Base-by-base conservation (phyloP, 1,284 basidiomycete species). In the Ceratobasidium sp. region DNA sequence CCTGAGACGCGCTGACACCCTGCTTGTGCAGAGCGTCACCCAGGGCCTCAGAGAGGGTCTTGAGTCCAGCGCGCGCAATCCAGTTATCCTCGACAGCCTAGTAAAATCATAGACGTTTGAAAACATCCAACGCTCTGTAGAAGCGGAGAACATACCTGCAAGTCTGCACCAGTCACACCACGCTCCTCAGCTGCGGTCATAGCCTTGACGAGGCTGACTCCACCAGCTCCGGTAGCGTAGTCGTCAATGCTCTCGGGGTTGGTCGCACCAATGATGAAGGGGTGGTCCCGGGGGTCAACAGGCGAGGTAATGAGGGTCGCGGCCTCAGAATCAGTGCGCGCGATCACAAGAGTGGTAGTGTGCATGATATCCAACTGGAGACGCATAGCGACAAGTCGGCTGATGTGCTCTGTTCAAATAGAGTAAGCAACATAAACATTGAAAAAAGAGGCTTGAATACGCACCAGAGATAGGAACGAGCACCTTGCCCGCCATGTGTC, bases 291-390 rank as follows among this genome's bases (percentile, higher is more conserved):
- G 78, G 92, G 90, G 82, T 99, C 98, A 76, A 99, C 95, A 84
- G 98, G 98, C 79, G 94, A 91, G 64, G 96, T 94, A 85, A 99
- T 94, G 77, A 99, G 89, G 1, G 96, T 98, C 2, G 97, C 97
- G 8, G 97, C 96, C 82, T 98, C 90, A 11, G 90, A 91, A 80
- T 92, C 91, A 63, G 91, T 93, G 73, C 91, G 87, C 8, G 90
- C 90, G 74, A 93, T 86, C 77, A 91, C 88, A 75, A 92, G 86
- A 83, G 91, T 92, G 80, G 88, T 86, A 72, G 90, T 89, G 76
- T 90, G 91, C 90, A 92, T 91, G 77, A 93, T 89, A 80, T 93
- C 91, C 81, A 88, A 91, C 82, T 92, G 91, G 61, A 91, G 84
- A 54, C 91, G 88, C 80, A 92, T 91, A 52, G 91, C 90, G 74